Evolutionary conservation across 2,329 filamentous ascomycete genomes (phyloP).

Genomic region (Parasarocladium wereldwijsianum): DNA sequence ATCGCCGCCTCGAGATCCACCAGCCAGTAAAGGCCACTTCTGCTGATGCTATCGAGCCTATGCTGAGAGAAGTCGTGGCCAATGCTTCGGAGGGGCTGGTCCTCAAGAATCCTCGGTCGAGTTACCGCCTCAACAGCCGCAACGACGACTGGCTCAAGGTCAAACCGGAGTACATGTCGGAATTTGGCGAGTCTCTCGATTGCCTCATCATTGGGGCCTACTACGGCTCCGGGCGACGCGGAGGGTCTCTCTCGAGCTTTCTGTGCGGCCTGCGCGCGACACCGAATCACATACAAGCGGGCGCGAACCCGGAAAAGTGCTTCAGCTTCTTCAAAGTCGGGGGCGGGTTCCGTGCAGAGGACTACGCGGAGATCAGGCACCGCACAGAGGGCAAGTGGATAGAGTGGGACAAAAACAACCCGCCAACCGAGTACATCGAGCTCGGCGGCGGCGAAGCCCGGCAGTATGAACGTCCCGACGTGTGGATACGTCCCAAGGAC

Average conservation of each 20-base stretch:
- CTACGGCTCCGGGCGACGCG: constrained; percentile 75
- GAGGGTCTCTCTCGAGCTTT: constrained; percentile 72
- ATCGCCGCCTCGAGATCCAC: constrained; percentile 74
- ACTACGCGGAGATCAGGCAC: constrained; percentile 73
- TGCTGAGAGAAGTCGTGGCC: constrained; percentile 69
- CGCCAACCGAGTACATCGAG: constrained; percentile 66
- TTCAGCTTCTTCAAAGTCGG: constrained; percentile 97
- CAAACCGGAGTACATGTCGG: constrained; percentile 96
- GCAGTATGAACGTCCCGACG: constrained; percentile 68
- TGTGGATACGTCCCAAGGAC: constrained; percentile 84
- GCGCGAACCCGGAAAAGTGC: constrained; percentile 56
- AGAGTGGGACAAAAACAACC: constrained; percentile 64
- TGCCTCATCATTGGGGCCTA: constrained; percentile 84
- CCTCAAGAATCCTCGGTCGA: constrained; percentile 79
- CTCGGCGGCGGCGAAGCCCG: constrained; percentile 58
- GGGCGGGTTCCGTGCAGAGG: constrained; percentile 74
- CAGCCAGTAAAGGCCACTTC: constrained; percentile 50
- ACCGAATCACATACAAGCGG: constrained; percentile 46
- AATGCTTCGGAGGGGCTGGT: constrained; percentile 83
- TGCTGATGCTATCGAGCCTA: constrained; percentile 60
- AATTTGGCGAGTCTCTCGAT: constrained; percentile 87
- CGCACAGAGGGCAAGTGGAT: constrained; percentile 85
- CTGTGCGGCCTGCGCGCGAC: constrained; percentile 76
- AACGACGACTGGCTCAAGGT: constrained; percentile 98
- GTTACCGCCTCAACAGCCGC: constrained; percentile 75